Evolutionary conservation across 495 filamentous ascomycete species (phyloP), one percentile per base, ranked within the genome.

Genomic region (Filosporella fistucella): DNA sequence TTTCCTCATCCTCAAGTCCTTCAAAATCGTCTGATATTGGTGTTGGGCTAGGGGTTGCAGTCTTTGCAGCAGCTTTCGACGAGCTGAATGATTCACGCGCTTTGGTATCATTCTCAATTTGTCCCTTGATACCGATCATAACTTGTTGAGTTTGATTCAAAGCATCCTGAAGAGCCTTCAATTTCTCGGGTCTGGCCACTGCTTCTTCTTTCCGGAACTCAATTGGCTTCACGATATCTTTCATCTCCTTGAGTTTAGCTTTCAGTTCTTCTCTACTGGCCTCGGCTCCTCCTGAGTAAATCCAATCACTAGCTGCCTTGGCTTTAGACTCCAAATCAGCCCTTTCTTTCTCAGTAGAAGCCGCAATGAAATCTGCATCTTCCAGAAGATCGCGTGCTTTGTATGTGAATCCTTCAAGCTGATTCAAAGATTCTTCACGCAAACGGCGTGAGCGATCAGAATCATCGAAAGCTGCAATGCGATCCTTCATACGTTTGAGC

Each of bases 351-450:
- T 73, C 62, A 36, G 82, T 91, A 36, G 89, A 80, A 11, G 74
- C 80, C 10, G 69, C 73, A 32, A 83, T 67, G 63, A 96, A 96
- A 13, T 75, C 76, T 45, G 85, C 79, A 51, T 86, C 82, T 13
- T 85, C 81, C 9, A 94, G 65, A 16, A 90, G 70, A 65, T 96
- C 94, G 4, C 89, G 82, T 32, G 84, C 79, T 50, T 80, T 83
- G 74, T 99, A 99, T 34, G 90, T 95, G 63, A 86, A 95, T n/a
- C 76, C 81, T 63, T 99, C 93, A 21, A 99, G 80, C 56, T 86
- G 83, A 68, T 99, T 99, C 22, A 96, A 69, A 9, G 87, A 77
- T 64, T 96, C 93, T 62, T 96, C 91, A 25, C 91, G 84, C 35
- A 81, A 69, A 33, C 81, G 65, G 23, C 90, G 87, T 4, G 84